phyloP scores from a whole-genome alignment of 2,329 filamentous ascomycete species.

The Tolypocladium ovalisporum region DNA sequence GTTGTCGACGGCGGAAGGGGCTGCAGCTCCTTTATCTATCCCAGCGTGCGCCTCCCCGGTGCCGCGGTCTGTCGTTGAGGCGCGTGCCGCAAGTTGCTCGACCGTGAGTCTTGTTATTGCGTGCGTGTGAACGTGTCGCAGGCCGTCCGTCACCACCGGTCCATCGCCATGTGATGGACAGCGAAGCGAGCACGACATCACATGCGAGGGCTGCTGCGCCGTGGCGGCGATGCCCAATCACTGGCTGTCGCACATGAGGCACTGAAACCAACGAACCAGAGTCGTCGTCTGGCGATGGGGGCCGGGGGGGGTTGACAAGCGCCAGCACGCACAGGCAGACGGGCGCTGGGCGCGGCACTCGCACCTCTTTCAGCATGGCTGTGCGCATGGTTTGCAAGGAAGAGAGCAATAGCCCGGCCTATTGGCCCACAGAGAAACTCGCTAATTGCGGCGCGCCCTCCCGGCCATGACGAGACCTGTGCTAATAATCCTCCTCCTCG shows the following conservation, averaged over 20 bases:
- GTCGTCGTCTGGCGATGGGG: background rate
- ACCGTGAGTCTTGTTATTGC: background rate
- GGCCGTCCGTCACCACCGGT: background rate
- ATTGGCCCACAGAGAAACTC: background rate
- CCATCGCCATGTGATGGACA: background rate
- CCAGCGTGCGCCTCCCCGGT: background rate
- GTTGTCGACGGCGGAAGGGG: background rate
- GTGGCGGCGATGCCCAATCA: background rate
- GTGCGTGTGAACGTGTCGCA: background rate
- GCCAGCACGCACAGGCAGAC: background rate
- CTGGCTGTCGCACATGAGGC: background rate
- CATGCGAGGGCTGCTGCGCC: background rate
- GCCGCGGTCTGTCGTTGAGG: background rate
- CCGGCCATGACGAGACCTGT: background rate
- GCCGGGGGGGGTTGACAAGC: background rate
- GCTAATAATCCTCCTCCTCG: background rate
- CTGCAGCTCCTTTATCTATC: background rate
- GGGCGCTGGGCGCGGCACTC: background rate
- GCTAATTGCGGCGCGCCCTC: background rate
- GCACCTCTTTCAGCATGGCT: background rate
- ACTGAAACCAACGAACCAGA: background rate
- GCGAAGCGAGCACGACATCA: background rate
- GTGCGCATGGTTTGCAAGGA: background rate
- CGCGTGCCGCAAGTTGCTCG: background rate
- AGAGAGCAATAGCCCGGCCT: background rate